Evolutionary conservation across 2,329 filamentous ascomycete genomes (phyloP), one percentile per base, ranked within the genome.

Genomic region (Grosmannia penicillata): DNA sequence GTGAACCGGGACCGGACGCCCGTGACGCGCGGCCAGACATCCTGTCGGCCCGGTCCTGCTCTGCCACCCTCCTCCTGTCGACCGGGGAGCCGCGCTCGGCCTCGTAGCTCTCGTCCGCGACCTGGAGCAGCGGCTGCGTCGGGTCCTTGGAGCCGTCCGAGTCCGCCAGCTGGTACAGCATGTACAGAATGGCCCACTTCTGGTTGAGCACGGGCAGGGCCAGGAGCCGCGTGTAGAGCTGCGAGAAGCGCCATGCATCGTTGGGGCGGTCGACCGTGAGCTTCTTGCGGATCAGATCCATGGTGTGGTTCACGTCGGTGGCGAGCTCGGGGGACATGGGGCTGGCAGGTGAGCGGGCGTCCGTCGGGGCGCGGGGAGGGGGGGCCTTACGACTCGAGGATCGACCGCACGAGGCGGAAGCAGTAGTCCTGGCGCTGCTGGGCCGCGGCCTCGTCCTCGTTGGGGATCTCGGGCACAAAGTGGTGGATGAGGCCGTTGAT

Each of bases 111-210:
- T 33, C 44, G 40, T 15, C 42, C 31, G 23, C 32, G 23, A 42
- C 50, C 53, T 63, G 47, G 56, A 52, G 55, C 35, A 51, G 44
- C 8, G 60, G 63, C 39, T 63, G 62, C 10, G 62, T 55, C 31
- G 66, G 69, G 38, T 71, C 66, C 48, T 58, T 62, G 3, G 70
- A 69, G 43, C 74, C 65, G 25, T 70, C 67, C 4, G 72, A 75
- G 52, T 87, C 82, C 44, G 83, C 77, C 34, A 95, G 71, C 50
- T 84, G 78, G 55, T 91, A 82, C 30, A 98, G 72, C 30, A 98
- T 75, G 55, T 93, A 93, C 17, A 98, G 68, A 47, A 98, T 95
- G 4, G 82, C 85, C 86, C 87, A 96, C 70, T 98, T 98, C 58
- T 94, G 82, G 51, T 83, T 82, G 32, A 98, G 69, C 6, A 96